Percentiles rank a stretch among this genome's conserved stretches.
These are phyloP conservation scores for Dryas alaskensis DNA, from an alignment of 306 rosid species.

Conservation along the genomic window DNA sequence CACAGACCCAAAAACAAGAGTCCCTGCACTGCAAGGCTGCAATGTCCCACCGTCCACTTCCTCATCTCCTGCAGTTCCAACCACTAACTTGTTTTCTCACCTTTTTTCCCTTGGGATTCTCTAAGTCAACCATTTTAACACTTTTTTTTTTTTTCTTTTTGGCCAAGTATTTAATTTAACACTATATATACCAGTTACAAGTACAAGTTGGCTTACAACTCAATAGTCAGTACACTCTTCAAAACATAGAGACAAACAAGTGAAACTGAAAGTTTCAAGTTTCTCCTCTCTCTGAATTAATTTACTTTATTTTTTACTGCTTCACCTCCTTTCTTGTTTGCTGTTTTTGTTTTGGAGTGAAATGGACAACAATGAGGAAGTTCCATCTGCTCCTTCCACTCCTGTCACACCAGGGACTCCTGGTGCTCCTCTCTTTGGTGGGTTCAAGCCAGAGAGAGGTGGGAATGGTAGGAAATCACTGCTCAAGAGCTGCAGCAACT, in stretches of 20 bases:
- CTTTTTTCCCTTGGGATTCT: slow-evolving; percentile 16
- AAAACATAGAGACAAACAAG: slow-evolving; percentile 13
- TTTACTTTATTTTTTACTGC: neutral
- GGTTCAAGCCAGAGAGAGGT: slow-evolving; percentile 43
- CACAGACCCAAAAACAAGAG: slow-evolving; percentile 26
- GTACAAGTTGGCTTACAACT: no score
- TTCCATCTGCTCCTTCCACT: slow-evolving; percentile 56
- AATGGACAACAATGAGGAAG: slow-evolving; percentile 51
- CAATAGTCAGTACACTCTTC: neutral
- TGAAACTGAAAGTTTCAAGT: slow-evolving; percentile 4
- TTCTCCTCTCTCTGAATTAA: neutral
- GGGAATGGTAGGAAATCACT: slow-evolving; percentile 52
- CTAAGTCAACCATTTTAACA: slow-evolving; percentile 18
- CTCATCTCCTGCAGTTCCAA: slow-evolving; percentile 18
- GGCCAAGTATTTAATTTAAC: neutral
- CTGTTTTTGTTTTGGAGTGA: neutral
- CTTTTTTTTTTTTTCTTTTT: neutral
- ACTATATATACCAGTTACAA: slow-evolving; percentile 21
- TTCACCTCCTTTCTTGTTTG: neutral
- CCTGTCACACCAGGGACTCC: slow-evolving; percentile 82
- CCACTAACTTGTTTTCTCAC: slow-evolving; percentile 27
- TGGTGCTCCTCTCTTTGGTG: slow-evolving; percentile 72
- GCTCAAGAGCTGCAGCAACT: slow-evolving; percentile 55
- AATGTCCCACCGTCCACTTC: slow-evolving; percentile 44
- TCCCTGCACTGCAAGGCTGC: neutral